phyloP scores from a whole-genome alignment of 2,329 filamentous ascomycete genomes.

The Curvularia verruculosa region DNA sequence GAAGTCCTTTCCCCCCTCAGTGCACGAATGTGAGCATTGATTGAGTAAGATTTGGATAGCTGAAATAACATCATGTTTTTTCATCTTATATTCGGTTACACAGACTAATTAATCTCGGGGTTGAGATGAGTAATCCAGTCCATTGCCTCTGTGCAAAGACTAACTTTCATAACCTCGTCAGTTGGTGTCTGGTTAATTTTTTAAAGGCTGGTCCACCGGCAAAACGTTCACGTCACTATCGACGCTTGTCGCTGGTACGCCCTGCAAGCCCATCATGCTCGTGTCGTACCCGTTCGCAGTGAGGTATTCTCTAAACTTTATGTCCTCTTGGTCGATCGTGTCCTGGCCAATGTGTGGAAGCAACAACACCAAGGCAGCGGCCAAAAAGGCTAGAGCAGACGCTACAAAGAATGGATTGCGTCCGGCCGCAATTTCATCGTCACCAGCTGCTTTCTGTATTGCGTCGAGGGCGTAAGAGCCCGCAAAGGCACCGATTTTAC shows the following conservation, averaged over 20 bases:
- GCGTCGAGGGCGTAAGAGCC: conserved; percentile 83
- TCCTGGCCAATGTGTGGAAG: conserved; percentile 82
- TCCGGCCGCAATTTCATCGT: conserved; percentile 58
- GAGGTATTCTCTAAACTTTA: conserved; percentile 75
- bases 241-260: conserved; percentile 7
- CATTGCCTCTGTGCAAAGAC: neutral
- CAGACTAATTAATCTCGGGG: no score
- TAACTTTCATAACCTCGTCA: neutral
- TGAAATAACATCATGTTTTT: neutral
- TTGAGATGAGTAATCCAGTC: neutral
- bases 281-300: conserved; percentile 78
- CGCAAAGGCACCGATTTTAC: conserved; percentile 83
- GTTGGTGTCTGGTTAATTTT: neutral
- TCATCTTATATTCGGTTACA: neutral
- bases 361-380: conserved; percentile 67
- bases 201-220: conserved; percentile 13
- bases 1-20: no score
- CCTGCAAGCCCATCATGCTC: conserved; percentile 56
- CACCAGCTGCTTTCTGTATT: conserved; percentile 50
- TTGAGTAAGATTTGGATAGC: no score
- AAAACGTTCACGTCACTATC: conserved; percentile 24
- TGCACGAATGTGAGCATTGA: no score
- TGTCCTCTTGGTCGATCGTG: conserved; percentile 80
- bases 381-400: conserved; percentile 75
- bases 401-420: conserved; percentile 94